Evolutionary conservation across 768 basidiomycete species (phyloP), one percentile per base, ranked within the genome.

Genomic region (Suillus americanus): DNA sequence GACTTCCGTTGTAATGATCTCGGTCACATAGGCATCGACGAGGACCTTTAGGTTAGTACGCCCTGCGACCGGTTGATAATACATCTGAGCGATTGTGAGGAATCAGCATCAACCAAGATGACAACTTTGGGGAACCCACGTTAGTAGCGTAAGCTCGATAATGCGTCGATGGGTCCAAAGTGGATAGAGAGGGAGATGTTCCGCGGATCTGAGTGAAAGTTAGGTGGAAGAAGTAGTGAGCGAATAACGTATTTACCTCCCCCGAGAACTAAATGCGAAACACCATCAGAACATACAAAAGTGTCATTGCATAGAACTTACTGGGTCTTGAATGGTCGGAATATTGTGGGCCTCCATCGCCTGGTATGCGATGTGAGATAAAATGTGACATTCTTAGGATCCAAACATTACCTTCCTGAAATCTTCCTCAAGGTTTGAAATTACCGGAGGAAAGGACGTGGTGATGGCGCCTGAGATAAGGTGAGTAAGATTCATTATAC

Each of bases 41-140:
- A 78, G 64, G 25, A 77, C 71, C 5, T 28, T 61, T 28, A 80
- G 66, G 66, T 79, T 80, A 10, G 65, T 61, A 10, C 76, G 70
- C 33, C 65, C 61, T 35, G 65, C 63, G 64, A 71, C 67, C 0
- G 73, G 73, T 0, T 69, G 41, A 48, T 71, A 72, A 60, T 66
- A 73, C 1, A 66, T 69, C 75, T 71, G 28, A 64, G 57, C 18
- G n/a, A 23, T 23, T 48, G 10, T 9, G 8, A 48, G 0, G 5
- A 8, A 45, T 43, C 43, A 23, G n/a, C 23, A 10, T 13, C 25
- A 18, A 18, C 8, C 23, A 13, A 23, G 30, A 23, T 23, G 0
- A 23, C 9, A 48, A 13, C 46, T 20, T 23, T 23, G 5, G 5
- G 12, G 23, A 5, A 48, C 46, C 12, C 23, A 48, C 46, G 23